Evolutionary conservation across 805 yeast species (phyloP).

Genomic region (Candida fluviatilis): DNA sequence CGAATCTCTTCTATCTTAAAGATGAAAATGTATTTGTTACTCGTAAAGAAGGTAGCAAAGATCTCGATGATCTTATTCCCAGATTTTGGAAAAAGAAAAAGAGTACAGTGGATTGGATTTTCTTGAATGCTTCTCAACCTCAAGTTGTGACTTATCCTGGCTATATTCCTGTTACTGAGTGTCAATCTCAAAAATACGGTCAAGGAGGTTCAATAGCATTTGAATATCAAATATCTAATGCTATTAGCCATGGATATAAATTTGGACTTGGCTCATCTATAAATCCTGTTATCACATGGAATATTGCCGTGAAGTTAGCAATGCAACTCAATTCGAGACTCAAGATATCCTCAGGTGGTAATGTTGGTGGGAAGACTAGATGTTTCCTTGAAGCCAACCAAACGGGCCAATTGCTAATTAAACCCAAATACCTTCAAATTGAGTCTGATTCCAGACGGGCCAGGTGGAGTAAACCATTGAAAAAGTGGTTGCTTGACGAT

Average conservation of each 20-base stretch:
- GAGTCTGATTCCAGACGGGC: conserved; percentile 10
- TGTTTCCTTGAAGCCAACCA: conserved; percentile 14
- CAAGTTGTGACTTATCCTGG: conserved; percentile 9
- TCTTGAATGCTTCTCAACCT: conserved; percentile 2
- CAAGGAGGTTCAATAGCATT: conserved; percentile 10
- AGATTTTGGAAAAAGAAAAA: not conserved
- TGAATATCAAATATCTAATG: conserved; percentile 4
- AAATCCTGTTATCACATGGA: not conserved
- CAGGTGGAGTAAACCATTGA: conserved; percentile 9
- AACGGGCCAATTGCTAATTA: conserved; percentile 18
- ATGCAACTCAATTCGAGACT: not conserved
- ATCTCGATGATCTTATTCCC: conserved; percentile 1
- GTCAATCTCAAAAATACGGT: conserved; percentile 15
- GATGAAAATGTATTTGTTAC: conserved; percentile 1
- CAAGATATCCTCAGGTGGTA: not conserved
- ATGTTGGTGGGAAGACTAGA: conserved; percentile 9
- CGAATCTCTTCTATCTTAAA: not conserved
- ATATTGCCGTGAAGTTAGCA: not conserved
- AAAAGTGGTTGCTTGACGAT: conserved; percentile 8
- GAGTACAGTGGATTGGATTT: conserved; percentile 1
- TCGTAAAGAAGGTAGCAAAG: not conserved
- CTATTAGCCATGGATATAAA: not conserved
- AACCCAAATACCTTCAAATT: conserved; percentile 13
- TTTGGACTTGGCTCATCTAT: not conserved
- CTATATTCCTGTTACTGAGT: conserved; percentile 14